Evolutionary conservation across 1,139 yeast genomes (phyloP).

Genomic region (Nakaseomyces sp.): DNA sequence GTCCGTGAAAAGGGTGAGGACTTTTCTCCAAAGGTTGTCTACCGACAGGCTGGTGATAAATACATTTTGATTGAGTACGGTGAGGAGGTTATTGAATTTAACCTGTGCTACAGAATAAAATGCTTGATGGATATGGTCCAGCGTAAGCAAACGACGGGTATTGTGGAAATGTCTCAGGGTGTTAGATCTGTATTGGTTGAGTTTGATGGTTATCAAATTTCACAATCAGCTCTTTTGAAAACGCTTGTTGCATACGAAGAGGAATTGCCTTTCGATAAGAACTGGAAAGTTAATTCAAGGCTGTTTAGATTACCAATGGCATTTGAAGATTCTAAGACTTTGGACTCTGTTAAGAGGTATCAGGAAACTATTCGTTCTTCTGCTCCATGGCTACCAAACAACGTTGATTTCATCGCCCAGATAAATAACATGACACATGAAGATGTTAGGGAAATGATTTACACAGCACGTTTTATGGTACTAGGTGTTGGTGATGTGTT

Average conservation of each 20-base stretch:
- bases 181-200: conserved; percentile 90
- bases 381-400: conserved; percentile 98
- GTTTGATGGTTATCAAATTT: conserved; percentile 51
- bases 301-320: conserved; percentile 88
- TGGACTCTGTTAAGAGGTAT: conserved; percentile 83
- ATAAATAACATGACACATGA: conserved; percentile 73
- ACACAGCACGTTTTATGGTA: conserved; percentile 82
- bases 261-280: conserved; percentile 60
- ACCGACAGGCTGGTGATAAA: conserved; percentile 96
- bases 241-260: conserved; percentile 66
- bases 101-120: conserved; percentile 76
- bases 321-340: conserved; percentile 81
- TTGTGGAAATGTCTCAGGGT: conserved; percentile 94
- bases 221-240: conserved; percentile 54
- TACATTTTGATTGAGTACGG: conserved; percentile 89
- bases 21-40: conserved; percentile 62
- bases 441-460: conserved; percentile 73
- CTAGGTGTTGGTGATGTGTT: conserved; percentile 95
- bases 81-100: conserved; percentile 75
- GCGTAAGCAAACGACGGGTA: conserved; percentile 59
- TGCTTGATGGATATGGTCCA: conserved; percentile 67
- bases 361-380: conserved; percentile 84
- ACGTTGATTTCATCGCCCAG: conserved; percentile 86
- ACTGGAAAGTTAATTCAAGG: conserved; percentile 82
- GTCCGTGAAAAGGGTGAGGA: conserved; percentile 38